These are phyloP conservation scores for Talaromyces sp. DNA, from an alignment of 2,329 filamentous ascomycete species.

Conservation along the genomic window DNA sequence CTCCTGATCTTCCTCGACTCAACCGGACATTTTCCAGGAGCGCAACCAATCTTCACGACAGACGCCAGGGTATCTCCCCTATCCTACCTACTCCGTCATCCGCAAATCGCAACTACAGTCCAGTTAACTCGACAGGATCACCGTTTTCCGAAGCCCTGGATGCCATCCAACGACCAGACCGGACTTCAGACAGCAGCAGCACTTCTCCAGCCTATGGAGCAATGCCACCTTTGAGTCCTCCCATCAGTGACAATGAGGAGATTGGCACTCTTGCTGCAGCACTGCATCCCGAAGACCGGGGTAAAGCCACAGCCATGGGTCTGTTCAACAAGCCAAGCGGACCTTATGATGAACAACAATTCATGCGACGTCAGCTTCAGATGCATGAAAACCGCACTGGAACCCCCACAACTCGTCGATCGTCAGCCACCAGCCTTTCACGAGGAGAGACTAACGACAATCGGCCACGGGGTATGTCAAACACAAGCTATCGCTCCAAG, in stretches of 20 bases:
- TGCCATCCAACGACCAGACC: conserved; percentile 36
- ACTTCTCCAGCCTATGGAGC: conserved; percentile 29
- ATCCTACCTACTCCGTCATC: conserved; percentile 28
- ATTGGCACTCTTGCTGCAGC: conserved; percentile 56
- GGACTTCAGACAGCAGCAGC: conserved; percentile 29
- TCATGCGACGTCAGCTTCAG: conserved; percentile 75
- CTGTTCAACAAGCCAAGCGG: conserved; percentile 69
- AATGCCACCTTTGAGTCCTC: conserved; percentile 63
- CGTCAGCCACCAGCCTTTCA: conserved; percentile 26
- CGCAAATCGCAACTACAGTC: conserved; percentile 36
- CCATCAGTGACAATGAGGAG: conserved; percentile 71
- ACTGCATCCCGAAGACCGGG: conserved; percentile 71
- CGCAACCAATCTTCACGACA: conserved; percentile 63
- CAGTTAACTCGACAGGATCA: conserved; percentile 40
- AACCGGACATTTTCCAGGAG: conserved; percentile 53
- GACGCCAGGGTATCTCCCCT: conserved; percentile 36
- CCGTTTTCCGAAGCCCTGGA: conserved; percentile 36
- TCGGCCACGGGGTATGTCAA: conserved; percentile 35
- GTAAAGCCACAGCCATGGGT: conserved; percentile 74
- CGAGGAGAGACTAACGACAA: conserved; percentile 19
- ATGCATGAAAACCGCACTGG: conserved; percentile 72
- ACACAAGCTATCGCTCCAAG: conserved; percentile 37
- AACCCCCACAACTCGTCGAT: conserved; percentile 42
- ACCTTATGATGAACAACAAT: conserved; percentile 81
- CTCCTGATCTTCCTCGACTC: conserved; percentile 48